A percentile compares a stretch with the other conserved stretches of the same genome.
These are phyloP conservation scores for Candida maesae DNA, from an alignment of 805 yeast genomes.

Conservation along the genomic window DNA sequence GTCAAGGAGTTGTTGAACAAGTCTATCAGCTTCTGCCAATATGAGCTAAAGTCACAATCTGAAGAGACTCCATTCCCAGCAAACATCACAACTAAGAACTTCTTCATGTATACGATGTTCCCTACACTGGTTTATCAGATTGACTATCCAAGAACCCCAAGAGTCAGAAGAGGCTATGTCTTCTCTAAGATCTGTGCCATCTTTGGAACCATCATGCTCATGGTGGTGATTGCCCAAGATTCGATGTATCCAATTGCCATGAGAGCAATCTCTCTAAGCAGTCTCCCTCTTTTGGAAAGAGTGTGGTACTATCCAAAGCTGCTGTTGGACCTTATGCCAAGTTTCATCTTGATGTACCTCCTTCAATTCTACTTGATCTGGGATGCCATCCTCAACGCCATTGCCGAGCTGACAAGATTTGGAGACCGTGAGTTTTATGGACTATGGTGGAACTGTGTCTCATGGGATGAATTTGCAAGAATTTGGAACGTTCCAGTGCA, in stretches of 20 bases:
- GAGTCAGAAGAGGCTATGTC: conserved; percentile 67
- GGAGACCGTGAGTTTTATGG: conserved; percentile 94
- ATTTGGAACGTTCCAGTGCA: conserved; percentile 96
- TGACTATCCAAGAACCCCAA: conserved; percentile 72
- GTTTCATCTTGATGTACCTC: conserved; percentile 71
- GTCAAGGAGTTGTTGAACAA: conserved; percentile 32
- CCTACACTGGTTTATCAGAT: conserved; percentile 87
- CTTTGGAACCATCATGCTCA: conserved; percentile 79
- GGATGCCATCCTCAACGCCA: conserved; percentile 87
- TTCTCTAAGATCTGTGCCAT: conserved; percentile 69
- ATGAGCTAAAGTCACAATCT: conserved; percentile 64
- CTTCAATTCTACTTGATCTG: conserved; percentile 86
- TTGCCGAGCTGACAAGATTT: conserved; percentile 83
- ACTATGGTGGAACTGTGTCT: conserved; percentile 95
- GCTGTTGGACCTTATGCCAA: conserved; percentile 71
- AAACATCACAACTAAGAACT: conserved; percentile 63
- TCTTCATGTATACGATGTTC: conserved; percentile 75
- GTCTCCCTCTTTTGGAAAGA: conserved; percentile 44
- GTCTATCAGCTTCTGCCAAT: conserved; percentile 63
- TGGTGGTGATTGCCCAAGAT: conserved; percentile 78
- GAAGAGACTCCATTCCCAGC: conserved; percentile 53
- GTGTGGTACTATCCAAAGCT: conserved; percentile 50
- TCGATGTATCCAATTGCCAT: conserved; percentile 70
- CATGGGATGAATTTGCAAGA: conserved; percentile 91
- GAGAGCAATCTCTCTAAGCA: conserved; percentile 50